Percentiles rank a stretch among this genome's conserved stretches.
These are phyloP conservation scores for Plantago elongata DNA, from an alignment of 257 asterid genomes.

Conservation along the genomic window DNA sequence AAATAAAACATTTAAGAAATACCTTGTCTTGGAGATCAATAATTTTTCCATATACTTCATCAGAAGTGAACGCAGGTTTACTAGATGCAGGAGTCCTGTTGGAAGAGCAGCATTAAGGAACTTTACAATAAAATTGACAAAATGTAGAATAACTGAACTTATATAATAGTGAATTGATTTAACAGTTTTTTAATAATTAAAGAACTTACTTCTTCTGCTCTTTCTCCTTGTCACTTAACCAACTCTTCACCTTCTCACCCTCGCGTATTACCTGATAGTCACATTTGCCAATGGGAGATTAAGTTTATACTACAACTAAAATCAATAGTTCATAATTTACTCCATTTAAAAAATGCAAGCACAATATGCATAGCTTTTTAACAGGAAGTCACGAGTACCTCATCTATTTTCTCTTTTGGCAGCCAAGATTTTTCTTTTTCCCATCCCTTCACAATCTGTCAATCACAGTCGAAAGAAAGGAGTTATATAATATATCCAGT, in stretches of 20 bases:
- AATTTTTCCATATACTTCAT: slow-evolving; percentile 66
- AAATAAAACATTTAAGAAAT: slow-evolving; percentile 7
- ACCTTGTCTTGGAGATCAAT: slow-evolving; percentile 89
- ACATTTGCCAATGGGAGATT: slow-evolving; percentile 10
- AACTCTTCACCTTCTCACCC: slow-evolving; percentile 73
- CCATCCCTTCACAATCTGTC: slow-evolving; percentile 76
- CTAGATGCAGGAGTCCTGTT: slow-evolving; percentile 62
- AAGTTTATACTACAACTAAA: background rate
- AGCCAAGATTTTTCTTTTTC: slow-evolving; percentile 85
- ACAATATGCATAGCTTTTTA: slow-evolving; percentile 13
- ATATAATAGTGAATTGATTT: background rate
- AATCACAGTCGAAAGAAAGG: slow-evolving; percentile 15
- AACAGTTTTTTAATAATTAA: background rate
- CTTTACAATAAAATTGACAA: slow-evolving; percentile 1
- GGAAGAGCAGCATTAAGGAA: slow-evolving; percentile 18
- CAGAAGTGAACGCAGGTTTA: slow-evolving; percentile 82
- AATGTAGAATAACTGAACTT: slow-evolving; percentile 6
- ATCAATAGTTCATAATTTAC: background rate
- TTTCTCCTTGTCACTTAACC: slow-evolving; percentile 82
- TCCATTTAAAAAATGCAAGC: background rate
- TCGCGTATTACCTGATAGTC: slow-evolving; percentile 49
- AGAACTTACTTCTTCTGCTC: slow-evolving; percentile 76
- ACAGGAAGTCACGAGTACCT: slow-evolving; percentile 40
- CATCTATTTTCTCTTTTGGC: slow-evolving; percentile 75
- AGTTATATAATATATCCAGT: slow-evolving; percentile 14